A percentile compares a stretch with the other conserved stretches of the same genome.
These are phyloP conservation scores for Mucor circinelloides DNA, from an alignment of 371 early-diverging fungal species.

Conservation along the genomic window DNA sequence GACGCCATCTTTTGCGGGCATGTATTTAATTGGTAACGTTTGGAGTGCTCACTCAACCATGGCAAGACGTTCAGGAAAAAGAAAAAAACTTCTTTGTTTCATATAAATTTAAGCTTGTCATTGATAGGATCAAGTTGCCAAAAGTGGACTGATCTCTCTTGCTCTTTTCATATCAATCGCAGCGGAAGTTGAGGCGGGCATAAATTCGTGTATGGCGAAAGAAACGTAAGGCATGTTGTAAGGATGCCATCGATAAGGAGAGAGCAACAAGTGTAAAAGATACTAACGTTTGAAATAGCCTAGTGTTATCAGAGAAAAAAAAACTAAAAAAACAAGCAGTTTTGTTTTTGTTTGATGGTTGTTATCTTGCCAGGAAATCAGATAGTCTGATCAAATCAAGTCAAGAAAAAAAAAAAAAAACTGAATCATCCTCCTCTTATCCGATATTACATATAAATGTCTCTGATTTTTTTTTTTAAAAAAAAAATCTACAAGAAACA, in stretches of 20 bases:
- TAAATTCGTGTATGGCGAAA: not conserved
- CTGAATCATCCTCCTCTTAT: conserved; percentile 1
- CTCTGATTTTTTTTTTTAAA: conserved; percentile 1
- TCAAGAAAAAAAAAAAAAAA: not conserved
- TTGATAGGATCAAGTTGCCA: not conserved
- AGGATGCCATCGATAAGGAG: not conserved
- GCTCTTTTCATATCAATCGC: not conserved
- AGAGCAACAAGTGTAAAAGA: not conserved
- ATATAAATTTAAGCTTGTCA: not conserved
- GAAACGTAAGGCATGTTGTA: not conserved
- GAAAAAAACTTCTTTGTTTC: not conserved
- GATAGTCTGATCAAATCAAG: not conserved
- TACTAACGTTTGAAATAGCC: not conserved
- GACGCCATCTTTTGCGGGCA: not conserved
- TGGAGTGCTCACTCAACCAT: not conserved
- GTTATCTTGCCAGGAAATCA: not conserved
- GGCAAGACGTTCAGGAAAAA: not conserved
- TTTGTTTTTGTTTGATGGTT: not conserved
- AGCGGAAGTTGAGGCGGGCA: not conserved
- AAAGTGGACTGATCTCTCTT: not conserved
- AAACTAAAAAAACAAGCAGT: not conserved
- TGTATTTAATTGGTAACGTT: not conserved
- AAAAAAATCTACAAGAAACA: too few relatives aligned
- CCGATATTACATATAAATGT: not conserved
- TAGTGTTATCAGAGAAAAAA: not conserved